Evolutionary conservation across 129 eudicot genomes (phyloP).

Genomic region (Erigeron canadensis): DNA sequence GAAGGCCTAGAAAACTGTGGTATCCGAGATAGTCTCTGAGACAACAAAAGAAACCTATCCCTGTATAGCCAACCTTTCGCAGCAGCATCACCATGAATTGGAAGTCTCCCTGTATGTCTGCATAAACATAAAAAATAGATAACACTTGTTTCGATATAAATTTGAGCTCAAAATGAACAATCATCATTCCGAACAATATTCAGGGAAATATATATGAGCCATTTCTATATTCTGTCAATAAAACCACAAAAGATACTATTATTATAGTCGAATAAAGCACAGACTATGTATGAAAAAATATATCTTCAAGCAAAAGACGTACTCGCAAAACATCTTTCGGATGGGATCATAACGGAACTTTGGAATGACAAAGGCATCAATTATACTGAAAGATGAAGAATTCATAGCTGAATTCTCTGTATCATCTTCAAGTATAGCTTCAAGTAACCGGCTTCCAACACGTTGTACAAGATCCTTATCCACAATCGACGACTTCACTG

Average conservation of each 20-base stretch:
- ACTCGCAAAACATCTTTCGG: slow-evolving; percentile 68
- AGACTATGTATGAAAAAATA: too few relatives aligned
- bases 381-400: slow-evolving; percentile 47
- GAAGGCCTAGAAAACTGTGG: slow-evolving; percentile 81
- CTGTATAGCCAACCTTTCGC: slow-evolving; percentile 75
- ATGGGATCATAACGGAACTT: slow-evolving; percentile 77
- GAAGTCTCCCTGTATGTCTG: slow-evolving; percentile 70
- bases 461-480: slow-evolving; percentile 67
- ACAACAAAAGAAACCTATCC: slow-evolving; percentile 84
- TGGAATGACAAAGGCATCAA: slow-evolving; percentile 66
- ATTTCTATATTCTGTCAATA: not conserved
- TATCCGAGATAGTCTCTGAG: slow-evolving; percentile 80
- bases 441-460: slow-evolving; percentile 45
- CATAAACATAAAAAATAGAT: slow-evolving; percentile 19
- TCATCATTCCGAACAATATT: not conserved
- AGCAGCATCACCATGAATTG: slow-evolving; percentile 81
- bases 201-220: not conserved
- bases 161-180: slow-evolving; percentile 8
- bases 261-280: too few relatives aligned
- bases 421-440: slow-evolving; percentile 47
- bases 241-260: not conserved
- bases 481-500: slow-evolving; percentile 88
- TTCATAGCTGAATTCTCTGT: slow-evolving; percentile 22
- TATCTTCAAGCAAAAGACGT: slow-evolving; percentile 22
- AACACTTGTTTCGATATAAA: not conserved